Evolutionary conservation across 108 stramenopile species (phyloP).

Genomic region (Skeletonema tropicum): DNA sequence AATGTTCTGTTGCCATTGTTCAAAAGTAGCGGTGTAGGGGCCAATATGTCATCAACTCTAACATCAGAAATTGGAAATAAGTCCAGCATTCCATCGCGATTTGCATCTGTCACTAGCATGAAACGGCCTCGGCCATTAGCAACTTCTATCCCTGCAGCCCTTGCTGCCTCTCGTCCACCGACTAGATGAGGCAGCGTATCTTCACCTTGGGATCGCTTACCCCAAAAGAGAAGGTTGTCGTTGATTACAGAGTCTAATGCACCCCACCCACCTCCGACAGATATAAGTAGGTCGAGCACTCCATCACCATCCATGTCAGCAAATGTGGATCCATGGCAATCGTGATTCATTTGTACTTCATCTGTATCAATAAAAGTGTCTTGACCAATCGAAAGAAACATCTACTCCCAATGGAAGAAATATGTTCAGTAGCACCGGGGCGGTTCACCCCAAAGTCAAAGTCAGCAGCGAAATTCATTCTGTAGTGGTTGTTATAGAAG

Average conservation of each 20-base stretch:
- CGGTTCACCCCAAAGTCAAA: not conserved
- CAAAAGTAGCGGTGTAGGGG: not conserved
- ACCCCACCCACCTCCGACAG: not conserved
- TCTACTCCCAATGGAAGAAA: not conserved
- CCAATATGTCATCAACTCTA: slow-evolving; percentile 1
- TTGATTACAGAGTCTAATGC: not conserved
- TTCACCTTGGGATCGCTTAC: not conserved
- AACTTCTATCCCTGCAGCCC: not conserved
- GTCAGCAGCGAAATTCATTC: not conserved
- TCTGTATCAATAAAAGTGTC: not conserved
- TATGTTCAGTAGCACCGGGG: not conserved
- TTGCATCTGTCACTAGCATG: not conserved
- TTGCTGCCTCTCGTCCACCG: slow-evolving; percentile 4
- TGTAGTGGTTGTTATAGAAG: not conserved
- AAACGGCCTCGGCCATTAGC: not conserved
- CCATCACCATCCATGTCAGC: slow-evolving; percentile 10
- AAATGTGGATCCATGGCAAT: not conserved
- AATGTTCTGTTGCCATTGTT: slow-evolving; percentile 5
- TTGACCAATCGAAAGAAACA: slow-evolving; percentile 4
- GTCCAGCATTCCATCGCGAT: not conserved
- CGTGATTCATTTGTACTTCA: not conserved
- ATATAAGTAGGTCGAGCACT: not conserved
- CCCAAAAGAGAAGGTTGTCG: not conserved
- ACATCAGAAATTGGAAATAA: not conserved
- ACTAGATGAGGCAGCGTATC: not conserved